Evolutionary conservation across 2,329 filamentous ascomycete species (phyloP).

Genomic region (Ophiocordyceps camponoti-leonardi): DNA sequence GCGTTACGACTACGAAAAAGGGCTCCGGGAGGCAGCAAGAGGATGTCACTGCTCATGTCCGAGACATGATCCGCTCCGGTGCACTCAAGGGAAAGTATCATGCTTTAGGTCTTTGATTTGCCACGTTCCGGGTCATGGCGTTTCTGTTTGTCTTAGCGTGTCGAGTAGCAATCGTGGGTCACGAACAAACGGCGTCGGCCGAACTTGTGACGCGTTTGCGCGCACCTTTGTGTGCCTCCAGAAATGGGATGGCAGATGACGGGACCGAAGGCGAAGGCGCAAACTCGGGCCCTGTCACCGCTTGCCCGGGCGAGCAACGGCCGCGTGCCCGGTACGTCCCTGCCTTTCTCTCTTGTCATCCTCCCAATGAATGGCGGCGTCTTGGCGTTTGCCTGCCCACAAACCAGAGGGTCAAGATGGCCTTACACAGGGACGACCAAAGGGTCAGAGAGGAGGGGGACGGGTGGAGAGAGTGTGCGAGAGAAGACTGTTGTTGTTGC

Average conservation of each 20-base stretch:
- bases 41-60: conserved; percentile 6
- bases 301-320: neutral
- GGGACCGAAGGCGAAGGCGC: neutral
- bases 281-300: neutral
- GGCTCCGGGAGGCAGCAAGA: conserved; percentile 1
- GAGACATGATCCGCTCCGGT: conserved; percentile 11
- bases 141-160: neutral
- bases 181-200: neutral
- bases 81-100: conserved; percentile 14
- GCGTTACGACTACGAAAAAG: neutral
- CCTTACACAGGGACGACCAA: neutral
- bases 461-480: neutral
- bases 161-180: neutral
- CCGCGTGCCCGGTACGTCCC: neutral
- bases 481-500: neutral
- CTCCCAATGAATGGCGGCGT: neutral
- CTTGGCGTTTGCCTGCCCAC: neutral
- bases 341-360: neutral
- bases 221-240: neutral
- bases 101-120: conserved; percentile 15
- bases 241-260: neutral
- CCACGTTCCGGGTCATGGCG: neutral
- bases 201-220: neutral
- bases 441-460: neutral
- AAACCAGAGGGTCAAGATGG: neutral